phyloP scores from a whole-genome alignment of 805 yeast genomes.

The Cyberlindnera mississippiensis region DNA sequence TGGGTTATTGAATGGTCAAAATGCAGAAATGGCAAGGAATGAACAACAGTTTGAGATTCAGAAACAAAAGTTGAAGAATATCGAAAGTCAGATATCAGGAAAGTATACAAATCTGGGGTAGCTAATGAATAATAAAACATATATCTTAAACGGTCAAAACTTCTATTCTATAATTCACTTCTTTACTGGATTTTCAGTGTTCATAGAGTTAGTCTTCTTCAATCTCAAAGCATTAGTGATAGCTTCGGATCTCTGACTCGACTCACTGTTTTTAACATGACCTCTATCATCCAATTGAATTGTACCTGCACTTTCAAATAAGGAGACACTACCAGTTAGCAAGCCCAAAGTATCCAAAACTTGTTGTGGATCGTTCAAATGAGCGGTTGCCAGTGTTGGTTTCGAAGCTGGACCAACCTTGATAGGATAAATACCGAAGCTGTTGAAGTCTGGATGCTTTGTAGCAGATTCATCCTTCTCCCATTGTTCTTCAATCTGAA shows the following conservation, averaged over 20 bases:
- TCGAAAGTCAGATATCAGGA: conserved; percentile 4
- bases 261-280: conserved; percentile 46
- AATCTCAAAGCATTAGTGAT: conserved; percentile 20
- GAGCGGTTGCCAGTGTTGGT: conserved; percentile 79
- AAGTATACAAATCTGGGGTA: conserved; percentile 4
- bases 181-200: conserved; percentile 3
- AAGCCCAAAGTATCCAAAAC: conserved; percentile 82
- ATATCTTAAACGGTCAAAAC: too few species aligned
- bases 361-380: conserved; percentile 76
- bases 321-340: conserved; percentile 70
- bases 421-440: conserved; percentile 73
- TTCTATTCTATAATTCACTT: neutral
- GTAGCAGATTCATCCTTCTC: conserved; percentile 25
- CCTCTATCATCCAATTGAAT: conserved; percentile 77
- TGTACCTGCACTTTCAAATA: conserved; percentile 75
- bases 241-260: conserved; percentile 35
- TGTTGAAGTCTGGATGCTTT: conserved; percentile 33
- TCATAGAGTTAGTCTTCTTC: conserved; percentile 17
- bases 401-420: conserved; percentile 93
- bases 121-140: too few species aligned
- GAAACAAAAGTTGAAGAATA: conserved; percentile 17
- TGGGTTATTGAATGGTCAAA: conserved; percentile 23
- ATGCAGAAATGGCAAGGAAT: conserved; percentile 25
- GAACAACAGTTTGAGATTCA: conserved; percentile 26
- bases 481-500: conserved; percentile 58